Evolutionary conservation across 1,284 basidiomycete species (phyloP), one percentile per base, ranked within the genome.

Genomic region (Rhodotorula mucilaginosa): DNA sequence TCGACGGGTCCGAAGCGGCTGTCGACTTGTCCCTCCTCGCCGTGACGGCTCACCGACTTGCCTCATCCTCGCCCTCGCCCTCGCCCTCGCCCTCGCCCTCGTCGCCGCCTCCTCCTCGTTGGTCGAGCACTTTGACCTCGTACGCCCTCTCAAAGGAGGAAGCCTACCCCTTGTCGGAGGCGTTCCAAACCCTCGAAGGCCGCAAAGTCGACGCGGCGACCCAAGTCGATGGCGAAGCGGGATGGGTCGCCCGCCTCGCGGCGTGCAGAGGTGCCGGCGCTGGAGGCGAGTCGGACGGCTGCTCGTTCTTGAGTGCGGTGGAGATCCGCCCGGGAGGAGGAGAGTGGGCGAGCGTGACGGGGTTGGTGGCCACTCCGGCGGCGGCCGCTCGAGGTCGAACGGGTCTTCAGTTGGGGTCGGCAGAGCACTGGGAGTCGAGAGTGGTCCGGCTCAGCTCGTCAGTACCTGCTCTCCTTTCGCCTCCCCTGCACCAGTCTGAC

Each of bases 1-100:
- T 23, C 18, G 58, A 52, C 34, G 71, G 64, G 0, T 48, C 52
- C n/a, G 69, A 74, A 44, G 44, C 67, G 10, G 54, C 64, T 23
- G 61, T 71, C 29, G 72, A 74, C 48, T 47, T 74, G 6, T 63
- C 59, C n/a, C 51, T 74, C 3, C 59, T 74, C 31, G 69, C 65
- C n/a, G 69, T 71, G 8, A 19, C 21, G 5, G 70, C 70, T 34
- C 58, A 67, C 29, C 39, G 39, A 19, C 49, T 18, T 19, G 13
- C 48, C 5, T 29, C 58, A 19, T 8, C 51, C n/a, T 49, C 26
- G 3, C 26, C 46, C 57, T 23, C 34, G 13, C n/a, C 46, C 13
- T n/a, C n/a, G 31, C 31, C 47, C n/a, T 49, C 26, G 3, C 26
- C 46, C 57, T 23, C 34, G 13, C n/a, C 46, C 13, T n/a, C n/a